Base-by-base conservation (phyloP, 1,284 basidiomycete genomes). In the Ganoderma multipileum region DNA sequence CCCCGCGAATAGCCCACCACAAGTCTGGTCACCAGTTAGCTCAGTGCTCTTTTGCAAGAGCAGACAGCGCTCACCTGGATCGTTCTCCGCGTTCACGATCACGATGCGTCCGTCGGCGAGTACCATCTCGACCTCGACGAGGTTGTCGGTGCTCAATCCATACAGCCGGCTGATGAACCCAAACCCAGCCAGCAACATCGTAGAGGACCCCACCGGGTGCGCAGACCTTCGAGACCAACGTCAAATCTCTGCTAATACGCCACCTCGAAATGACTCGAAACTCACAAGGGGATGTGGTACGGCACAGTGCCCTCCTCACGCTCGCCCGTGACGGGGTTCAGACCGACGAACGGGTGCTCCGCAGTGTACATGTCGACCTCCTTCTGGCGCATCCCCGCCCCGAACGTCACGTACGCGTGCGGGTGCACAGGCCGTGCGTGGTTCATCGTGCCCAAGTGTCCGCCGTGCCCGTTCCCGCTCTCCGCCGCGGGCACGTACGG, bases 1-100 rank as follows among this genome's bases (percentile, higher is more conserved):
- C 94, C 16, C 96, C 96, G 67, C 95, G 88, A 33, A 96, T 79
- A 4, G 91, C 95, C 94, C 95, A 98, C 93, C 94, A 97, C 11
- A 98, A 81, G 74, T 93, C 92, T 93, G 68, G 23, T 50, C 26
- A 26, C n/a, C n/a, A n/a, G 12, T 38, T 14, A 42, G 38, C 11
- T 33, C 2, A 16, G 69, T 44, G 61, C 47, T 9, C 52, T 9
- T 26, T 7, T 55, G 11, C 42, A 57, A 2, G 2, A n/a, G 42
- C 12, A 36, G 41, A 9, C 28, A 58, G 12, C 23, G 23, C 82
- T 59, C 68, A 91, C 93, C 88, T 66, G 90, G 84, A 75, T 93
- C 80, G 42, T 90, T 88, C 3, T 86, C 83, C 74, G 93, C 87
- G 70, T 85, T 93, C 9, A 89, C 86, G 68, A 91, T 85, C 20